Evolutionary conservation across 1,284 basidiomycete species (phyloP).

Genomic region (Meira miltonrushii): DNA sequence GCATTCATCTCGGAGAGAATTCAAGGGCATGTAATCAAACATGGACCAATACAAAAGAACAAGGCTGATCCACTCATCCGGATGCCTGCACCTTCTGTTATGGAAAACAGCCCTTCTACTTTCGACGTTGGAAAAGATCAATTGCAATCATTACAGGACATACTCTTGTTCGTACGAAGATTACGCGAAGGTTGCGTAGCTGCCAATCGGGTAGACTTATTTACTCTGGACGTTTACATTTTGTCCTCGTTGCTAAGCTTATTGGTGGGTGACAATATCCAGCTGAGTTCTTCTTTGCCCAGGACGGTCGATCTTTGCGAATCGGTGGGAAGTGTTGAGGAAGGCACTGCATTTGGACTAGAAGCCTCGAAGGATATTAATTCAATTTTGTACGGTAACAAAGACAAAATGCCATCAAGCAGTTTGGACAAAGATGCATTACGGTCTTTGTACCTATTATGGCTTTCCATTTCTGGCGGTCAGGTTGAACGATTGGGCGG

Average conservation of each 20-base stretch:
- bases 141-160: conserved; percentile 1
- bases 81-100: background rate
- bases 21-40: background rate
- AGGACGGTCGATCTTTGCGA: background rate
- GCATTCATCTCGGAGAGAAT: conserved; percentile 1
- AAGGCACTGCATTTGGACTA: background rate
- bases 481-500: conserved; percentile 3
- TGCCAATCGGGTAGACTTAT: background rate
- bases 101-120: background rate
- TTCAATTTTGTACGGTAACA: background rate
- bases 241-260: conserved; percentile 2
- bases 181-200: conserved; percentile 8
- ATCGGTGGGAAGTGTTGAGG: too few species aligned
- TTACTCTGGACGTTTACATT: conserved; percentile 3
- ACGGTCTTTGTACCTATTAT: conserved; percentile 4
- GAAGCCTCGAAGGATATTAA: background rate
- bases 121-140: background rate
- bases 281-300: conserved; percentile 1
- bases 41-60: background rate
- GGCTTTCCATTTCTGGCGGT: background rate
- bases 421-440: too few species aligned
- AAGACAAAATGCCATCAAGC: background rate
- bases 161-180: conserved; percentile 4
- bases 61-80: background rate
- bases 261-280: conserved; percentile 3